Base-by-base conservation (phyloP, 2,329 filamentous ascomycete genomes). In the Ciborinia camelliae region DNA sequence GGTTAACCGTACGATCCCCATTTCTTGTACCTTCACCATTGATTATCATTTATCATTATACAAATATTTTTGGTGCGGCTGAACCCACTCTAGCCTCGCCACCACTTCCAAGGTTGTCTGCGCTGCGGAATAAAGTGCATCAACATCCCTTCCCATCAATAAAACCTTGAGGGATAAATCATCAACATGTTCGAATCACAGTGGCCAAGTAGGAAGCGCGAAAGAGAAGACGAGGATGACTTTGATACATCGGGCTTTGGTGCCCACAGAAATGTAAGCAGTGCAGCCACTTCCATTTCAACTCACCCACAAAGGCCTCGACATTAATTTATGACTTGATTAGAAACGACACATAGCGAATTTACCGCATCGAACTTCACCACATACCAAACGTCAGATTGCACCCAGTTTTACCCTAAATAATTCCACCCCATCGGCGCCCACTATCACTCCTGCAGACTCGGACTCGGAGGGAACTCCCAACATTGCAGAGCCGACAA, bases 281-380 rank as follows among this genome's bases (percentile, higher is more conserved):
- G 20, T 60, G 41, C n/a, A 54, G 20, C 23, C 35, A n/a, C 41
- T 54, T 48, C 62, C n/a, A 35, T 18, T 30, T 35, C 45, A 47
- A 26, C 37, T 52, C 23, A 45, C 43, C 14, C 32, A 41, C 43
- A 37, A 48, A 26, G 23, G 15, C 35, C 15, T 55, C 35, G 41
- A 64, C 68, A 64, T 39, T 53, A 35, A 59, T 23, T 4, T 28
- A 64, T 67, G 43, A 60, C 23, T 45, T 35, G 37, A 37, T 35
- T 52, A 75, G 74, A 75, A 75, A 73, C 74, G 74, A 41, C 72
- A 65, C 35, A 73, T 74, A 60, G 69, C 71, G 51, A 55, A 65
- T 52, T 62, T 74, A 37, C 71, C 73, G 41, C 70, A 74, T 62
- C 72, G 71, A 60, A 62, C 65, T 30, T 69, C 68, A 28, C 72